Evolutionary conservation across 257 asterid species (phyloP).

Genomic region (Lavandula angustifolia): DNA sequence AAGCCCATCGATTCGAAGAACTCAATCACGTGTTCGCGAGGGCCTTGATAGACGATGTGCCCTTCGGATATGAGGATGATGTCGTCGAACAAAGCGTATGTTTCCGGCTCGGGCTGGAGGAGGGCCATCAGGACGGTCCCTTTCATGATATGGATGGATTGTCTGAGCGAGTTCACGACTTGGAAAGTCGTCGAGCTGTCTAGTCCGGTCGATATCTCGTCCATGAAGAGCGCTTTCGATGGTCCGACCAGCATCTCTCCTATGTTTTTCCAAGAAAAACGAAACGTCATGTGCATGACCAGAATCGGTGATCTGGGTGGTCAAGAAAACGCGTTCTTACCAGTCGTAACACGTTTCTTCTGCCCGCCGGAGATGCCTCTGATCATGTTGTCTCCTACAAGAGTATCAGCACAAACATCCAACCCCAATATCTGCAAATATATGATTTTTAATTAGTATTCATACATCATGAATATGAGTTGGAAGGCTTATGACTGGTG

Average conservation of each 20-base stretch:
- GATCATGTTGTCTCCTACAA: conserved; percentile 49
- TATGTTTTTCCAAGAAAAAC: background rate
- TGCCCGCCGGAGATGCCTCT: conserved; percentile 63
- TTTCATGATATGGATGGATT: conserved; percentile 44
- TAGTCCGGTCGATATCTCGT: conserved; percentile 59
- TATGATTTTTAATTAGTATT: background rate
- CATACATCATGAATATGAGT: background rate
- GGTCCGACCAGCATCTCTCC: conserved; percentile 69
- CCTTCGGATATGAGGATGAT: conserved; percentile 51
- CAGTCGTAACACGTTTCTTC: conserved; percentile 51
- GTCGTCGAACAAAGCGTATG: conserved; percentile 49
- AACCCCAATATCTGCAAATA: conserved; percentile 49
- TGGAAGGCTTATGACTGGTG: background rate
- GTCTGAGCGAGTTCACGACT: conserved; percentile 48
- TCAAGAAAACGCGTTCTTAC: conserved; percentile 16
- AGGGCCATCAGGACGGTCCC: conserved; percentile 56
- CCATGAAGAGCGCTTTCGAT: conserved; percentile 56
- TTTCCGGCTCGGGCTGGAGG: conserved; percentile 62
- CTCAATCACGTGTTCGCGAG: conserved; percentile 47
- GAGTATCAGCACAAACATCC: conserved; percentile 51
- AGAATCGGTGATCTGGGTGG: too few relatives aligned
- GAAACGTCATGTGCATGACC: too few relatives aligned
- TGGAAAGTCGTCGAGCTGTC: conserved; percentile 61
- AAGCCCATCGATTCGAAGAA: conserved; percentile 54
- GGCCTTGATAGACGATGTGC: conserved; percentile 49